Evolutionary conservation across 805 yeast species (phyloP).

Genomic region (Candida odintsovae): DNA sequence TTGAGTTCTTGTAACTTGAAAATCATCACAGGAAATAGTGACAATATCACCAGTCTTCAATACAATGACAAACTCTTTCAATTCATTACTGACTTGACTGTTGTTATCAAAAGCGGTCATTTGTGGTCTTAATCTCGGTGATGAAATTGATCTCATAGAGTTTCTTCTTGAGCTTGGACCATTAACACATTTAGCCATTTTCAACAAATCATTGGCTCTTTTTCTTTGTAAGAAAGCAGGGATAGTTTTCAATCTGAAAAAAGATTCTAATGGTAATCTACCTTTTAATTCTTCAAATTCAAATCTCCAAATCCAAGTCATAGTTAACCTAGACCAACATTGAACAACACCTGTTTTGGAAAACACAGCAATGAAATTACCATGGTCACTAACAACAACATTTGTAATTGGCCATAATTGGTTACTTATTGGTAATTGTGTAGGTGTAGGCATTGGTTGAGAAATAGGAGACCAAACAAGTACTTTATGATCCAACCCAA

Average conservation of each 20-base stretch:
- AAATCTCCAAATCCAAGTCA: constrained; percentile 54
- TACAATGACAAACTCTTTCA: constrained; percentile 44
- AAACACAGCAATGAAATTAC: constrained; percentile 51
- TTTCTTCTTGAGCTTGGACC: constrained; percentile 28
- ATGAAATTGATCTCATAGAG: constrained; percentile 23
- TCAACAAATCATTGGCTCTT: constrained; percentile 17
- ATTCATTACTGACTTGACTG: constrained; percentile 13
- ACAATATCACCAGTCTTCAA: constrained; percentile 45
- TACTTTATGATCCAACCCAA: constrained; percentile 70
- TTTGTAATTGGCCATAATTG: constrained; percentile 60
- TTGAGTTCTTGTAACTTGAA: constrained; percentile 31
- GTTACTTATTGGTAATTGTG: constrained; percentile 34
- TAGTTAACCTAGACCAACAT: constrained; percentile 53
- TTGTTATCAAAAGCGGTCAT: constrained; percentile 19
- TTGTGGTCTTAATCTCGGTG: constrained; percentile 19
- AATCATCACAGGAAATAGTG: constrained; percentile 44
- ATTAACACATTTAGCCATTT: constrained; percentile 6
- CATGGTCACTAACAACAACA: constrained; percentile 50
- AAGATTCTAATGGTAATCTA: constrained; percentile 44
- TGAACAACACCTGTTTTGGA: constrained; percentile 46
- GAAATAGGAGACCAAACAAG: constrained; percentile 68
- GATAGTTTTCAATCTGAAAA: constrained; percentile 50
- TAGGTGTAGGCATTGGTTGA: constrained; percentile 40
- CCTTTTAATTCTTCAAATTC: constrained; percentile 30
- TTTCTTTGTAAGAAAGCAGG: constrained; percentile 38